phyloP scores from a whole-genome alignment of 306 rosid genomes.

The Quercus agrifolia region DNA sequence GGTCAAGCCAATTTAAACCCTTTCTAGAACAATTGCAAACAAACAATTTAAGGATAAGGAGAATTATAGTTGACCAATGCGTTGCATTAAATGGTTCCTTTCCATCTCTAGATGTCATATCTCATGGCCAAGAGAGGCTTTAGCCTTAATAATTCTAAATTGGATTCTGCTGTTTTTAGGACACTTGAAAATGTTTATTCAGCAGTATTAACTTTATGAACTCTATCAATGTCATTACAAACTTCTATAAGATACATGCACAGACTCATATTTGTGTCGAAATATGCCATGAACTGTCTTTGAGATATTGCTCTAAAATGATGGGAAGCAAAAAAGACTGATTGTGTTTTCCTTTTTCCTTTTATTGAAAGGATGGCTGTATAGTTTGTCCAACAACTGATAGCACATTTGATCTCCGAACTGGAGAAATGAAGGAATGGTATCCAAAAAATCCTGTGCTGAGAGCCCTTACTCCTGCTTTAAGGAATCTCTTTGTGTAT shows the following conservation, averaged over 20 bases:
- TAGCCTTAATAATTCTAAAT: neutral
- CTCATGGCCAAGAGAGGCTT: neutral
- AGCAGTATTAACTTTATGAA: neutral
- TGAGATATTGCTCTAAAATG: neutral
- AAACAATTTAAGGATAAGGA: neutral
- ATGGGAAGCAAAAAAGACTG: neutral
- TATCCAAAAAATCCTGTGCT: constrained; percentile 94
- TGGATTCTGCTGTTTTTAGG: neutral
- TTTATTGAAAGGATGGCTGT: constrained; percentile 69
- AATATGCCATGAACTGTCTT: neutral
- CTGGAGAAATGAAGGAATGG: constrained; percentile 80
- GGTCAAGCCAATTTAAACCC: neutral
- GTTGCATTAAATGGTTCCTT: neutral
- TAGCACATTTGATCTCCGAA: constrained; percentile 84
- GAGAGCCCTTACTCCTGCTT: constrained; percentile 74
- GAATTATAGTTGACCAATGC: neutral
- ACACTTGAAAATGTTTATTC: neutral
- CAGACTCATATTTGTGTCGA: neutral
- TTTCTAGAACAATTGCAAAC: neutral
- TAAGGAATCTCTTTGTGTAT: constrained; percentile 64
- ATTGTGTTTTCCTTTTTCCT: neutral
- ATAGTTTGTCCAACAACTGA: constrained; percentile 92
- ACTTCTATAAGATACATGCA: neutral
- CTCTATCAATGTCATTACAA: neutral
- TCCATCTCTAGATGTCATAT: neutral